These are phyloP conservation scores for Annulohypoxylon maeteangense DNA, from an alignment of 495 filamentous ascomycete genomes.

Conservation along the genomic window DNA sequence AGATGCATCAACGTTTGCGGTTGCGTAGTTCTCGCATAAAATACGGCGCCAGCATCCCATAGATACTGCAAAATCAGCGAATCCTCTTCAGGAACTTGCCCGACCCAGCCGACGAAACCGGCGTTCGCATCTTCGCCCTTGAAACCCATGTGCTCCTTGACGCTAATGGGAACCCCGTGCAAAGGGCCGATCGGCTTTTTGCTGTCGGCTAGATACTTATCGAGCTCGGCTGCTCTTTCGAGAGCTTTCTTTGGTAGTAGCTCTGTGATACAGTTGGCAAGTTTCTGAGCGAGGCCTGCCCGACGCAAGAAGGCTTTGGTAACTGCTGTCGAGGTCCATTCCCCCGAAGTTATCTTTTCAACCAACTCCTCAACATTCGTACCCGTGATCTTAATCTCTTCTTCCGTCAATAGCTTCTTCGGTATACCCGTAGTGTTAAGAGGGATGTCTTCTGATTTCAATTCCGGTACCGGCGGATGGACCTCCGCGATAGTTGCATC, in stretches of 20 bases:
- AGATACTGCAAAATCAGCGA: constrained; percentile 60
- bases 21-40: constrained; percentile 65
- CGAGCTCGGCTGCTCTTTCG: constrained; percentile 65
- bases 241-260: constrained; percentile 71
- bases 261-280: constrained; percentile 70
- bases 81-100: constrained; percentile 52
- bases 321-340: constrained; percentile 57
- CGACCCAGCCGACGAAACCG: constrained; percentile 60
- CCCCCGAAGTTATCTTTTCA: constrained; percentile 45
- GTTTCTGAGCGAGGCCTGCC: constrained; percentile 54
- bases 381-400: constrained; percentile 64
- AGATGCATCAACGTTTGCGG: constrained; percentile 71
- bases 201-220: constrained; percentile 60
- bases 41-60: constrained; percentile 58
- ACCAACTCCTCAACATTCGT: constrained; percentile 59
- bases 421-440: constrained; percentile 58
- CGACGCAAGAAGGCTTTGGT: constrained; percentile 61
- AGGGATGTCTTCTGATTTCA: constrained; percentile 48
- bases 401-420: constrained; percentile 56
- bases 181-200: constrained; percentile 68
- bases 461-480: constrained; percentile 47
- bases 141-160: constrained; percentile 74
- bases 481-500: constrained; percentile 54
- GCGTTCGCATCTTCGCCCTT: constrained; percentile 63
- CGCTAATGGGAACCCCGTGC: constrained; percentile 73